Percentiles rank a stretch among this genome's conserved stretches.
phyloP scores from a whole-genome alignment of 2,329 filamentous ascomycete genomes.

The Fusarium abutilonis region DNA sequence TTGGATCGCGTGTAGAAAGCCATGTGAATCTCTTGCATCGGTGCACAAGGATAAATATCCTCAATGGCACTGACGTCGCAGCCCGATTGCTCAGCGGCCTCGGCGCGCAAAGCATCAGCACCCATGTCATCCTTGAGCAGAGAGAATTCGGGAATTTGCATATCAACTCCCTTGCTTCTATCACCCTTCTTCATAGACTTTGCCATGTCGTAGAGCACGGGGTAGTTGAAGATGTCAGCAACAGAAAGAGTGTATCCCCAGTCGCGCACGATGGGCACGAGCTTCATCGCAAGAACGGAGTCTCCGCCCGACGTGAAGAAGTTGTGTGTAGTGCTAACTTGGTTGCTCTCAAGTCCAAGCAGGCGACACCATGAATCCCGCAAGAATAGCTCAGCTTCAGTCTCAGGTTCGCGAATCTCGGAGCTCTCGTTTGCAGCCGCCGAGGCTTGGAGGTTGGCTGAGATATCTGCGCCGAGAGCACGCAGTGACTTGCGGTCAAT shows the following conservation, averaged over 20 bases:
- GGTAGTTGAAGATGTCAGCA: conserved; percentile 56
- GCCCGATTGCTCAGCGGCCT: conserved; percentile 49
- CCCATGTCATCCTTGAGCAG: conserved; percentile 49
- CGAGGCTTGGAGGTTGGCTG: conserved; percentile 31
- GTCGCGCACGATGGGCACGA: conserved; percentile 55
- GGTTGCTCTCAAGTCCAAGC: conserved; percentile 48
- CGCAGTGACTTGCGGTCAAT: conserved; percentile 40
- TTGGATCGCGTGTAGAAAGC: conserved; percentile 59
- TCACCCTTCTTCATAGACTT: conserved; percentile 41
- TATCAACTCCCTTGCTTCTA: conserved; percentile 30
- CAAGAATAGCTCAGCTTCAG: conserved; percentile 41
- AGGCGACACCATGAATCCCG: conserved; percentile 52
- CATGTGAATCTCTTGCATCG: conserved; percentile 64
- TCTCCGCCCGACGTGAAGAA: conserved; percentile 62
- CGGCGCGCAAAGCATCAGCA: conserved; percentile 45
- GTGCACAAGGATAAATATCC: conserved; percentile 64
- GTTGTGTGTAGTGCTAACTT: conserved; percentile 52
- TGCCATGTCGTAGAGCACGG: conserved; percentile 58
- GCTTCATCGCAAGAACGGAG: conserved; percentile 61
- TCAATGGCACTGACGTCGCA: conserved; percentile 50
- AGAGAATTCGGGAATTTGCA: conserved; percentile 51
- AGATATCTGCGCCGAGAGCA: conserved; percentile 37
- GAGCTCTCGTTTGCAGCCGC: conserved; percentile 6
- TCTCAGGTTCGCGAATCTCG: conserved; percentile 26
- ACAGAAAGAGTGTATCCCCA: conserved; percentile 56